phyloP scores from a whole-genome alignment of 2,329 filamentous ascomycete genomes.

The Aspergillus fijiensis region DNA sequence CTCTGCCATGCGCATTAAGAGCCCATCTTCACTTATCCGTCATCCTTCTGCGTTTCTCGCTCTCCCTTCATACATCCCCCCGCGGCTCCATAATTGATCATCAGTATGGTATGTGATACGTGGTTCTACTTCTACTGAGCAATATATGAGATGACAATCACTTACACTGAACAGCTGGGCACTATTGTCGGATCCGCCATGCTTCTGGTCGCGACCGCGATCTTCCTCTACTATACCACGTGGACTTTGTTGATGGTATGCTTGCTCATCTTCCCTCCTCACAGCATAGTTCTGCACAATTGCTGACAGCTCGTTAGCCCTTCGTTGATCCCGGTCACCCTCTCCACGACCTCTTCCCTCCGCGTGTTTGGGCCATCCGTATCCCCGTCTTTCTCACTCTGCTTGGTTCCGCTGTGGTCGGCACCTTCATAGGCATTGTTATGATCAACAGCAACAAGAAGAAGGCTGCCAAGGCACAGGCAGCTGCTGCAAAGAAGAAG shows the following conservation, averaged over 20 bases:
- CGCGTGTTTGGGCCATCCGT: constrained; percentile 97
- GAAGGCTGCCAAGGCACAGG: constrained; percentile 91
- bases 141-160: constrained; percentile 8
- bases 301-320: constrained; percentile 58
- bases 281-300: not conserved
- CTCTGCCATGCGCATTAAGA: constrained; percentile 1
- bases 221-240: constrained; percentile 91
- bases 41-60: not conserved
- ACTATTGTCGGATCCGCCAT: constrained; percentile 76
- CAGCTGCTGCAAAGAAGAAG: constrained; percentile 76
- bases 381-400: constrained; percentile 96
- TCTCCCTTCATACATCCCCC: not conserved
- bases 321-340: constrained; percentile 95
- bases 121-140: not conserved
- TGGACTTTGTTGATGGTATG: constrained; percentile 96
- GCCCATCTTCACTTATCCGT: not conserved
- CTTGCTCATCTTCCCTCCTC: not conserved
- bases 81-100: not conserved
- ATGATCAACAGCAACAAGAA: constrained; percentile 99
- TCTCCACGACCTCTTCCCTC: constrained; percentile 91
- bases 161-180: constrained; percentile 67
- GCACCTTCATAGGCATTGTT: constrained; percentile 91
- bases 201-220: constrained; percentile 69
- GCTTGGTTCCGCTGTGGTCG: constrained; percentile 87
- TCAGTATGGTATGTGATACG: constrained; percentile 29